Evolutionary conservation across 768 basidiomycete genomes (phyloP), one percentile per base, ranked within the genome.

Genomic region (Suillus subaureus): DNA sequence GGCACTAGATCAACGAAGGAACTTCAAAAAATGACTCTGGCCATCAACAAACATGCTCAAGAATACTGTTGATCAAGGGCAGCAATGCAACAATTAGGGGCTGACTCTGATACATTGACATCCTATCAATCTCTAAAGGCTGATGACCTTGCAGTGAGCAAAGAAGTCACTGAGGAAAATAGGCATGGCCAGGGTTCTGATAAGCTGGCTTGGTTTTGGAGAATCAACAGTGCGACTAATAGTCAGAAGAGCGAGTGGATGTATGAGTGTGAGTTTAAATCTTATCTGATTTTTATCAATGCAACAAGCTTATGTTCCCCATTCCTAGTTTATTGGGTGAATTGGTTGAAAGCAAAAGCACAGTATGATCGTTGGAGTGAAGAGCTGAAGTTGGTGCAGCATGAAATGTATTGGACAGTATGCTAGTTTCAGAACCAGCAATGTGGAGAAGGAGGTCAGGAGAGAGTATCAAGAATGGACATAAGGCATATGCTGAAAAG

Each of bases 401-500:
- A 71, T 62, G 70, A 72, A 61, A 71, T 73, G 67, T 16, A 55
- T 9, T 73, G 71, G 72, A 64, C 68, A 0, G 21, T 66, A 15
- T 16, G 35, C 37, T 73, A 63, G 49, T 71, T 70, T 47, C 18
- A 43, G 35, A n/a, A 21, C 9, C 40, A 58, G 26, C 26, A 58
- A 11, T 11, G 57, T 64, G 64, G 56, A 26, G 21, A 40, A 35
- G 8, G 6, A 21, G 43, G 43, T 21, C 43, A 45, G 43, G 18
- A 21, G 43, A 45, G 9, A 45, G 43, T 18, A 45, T 45, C 43
- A 45, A 45, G 43, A 21, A 45, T n/a, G n/a, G n/a, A n/a, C n/a
- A n/a, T n/a, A n/a, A 2, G 21, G 43, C 43, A 45, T 45, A 45
- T 45, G 43, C 21, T 45, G 43, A 45, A 21, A 45, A 11, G 43